Base-by-base conservation (phyloP, 2,329 filamentous ascomycete species). In the Hypoxylon sp. region DNA sequence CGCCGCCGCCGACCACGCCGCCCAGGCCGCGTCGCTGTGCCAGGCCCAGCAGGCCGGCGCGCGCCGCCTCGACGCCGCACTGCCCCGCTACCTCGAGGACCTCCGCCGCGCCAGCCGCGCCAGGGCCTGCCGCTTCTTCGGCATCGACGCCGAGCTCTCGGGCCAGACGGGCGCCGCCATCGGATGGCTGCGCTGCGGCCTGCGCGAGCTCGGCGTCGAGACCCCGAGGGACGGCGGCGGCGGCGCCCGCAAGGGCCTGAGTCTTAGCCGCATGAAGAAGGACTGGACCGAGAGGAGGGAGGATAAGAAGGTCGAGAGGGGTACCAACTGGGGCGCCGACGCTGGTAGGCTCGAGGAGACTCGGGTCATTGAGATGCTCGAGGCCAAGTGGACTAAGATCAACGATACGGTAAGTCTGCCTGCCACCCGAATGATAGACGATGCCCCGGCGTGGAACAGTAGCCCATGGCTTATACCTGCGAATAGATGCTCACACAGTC, bases 111-210 rank as follows among this genome's bases (percentile, higher is more conserved):
- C 90, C 0, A 87, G 91, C 37, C 84, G 91, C 48, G 94, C 90
- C 18, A 92, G 92, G 65, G 92, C 93, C 0, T 96, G 92, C 69
- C 84, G 95, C 1, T 97, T 98, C 72, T 88, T 97, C 54, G 95
- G 88, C 0, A 88, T 98, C 46, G 92, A 97, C 72, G 90, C 93
- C 1, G 95, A 99, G 69, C 72, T 92, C 9, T 86, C 86, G 1
- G 91, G 90, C 0, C 88, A 94, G 74, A 90, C 89, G 0, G 95
- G 93, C 1, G 88, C 88, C 48, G 95, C 86, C 0, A 90, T 99
- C 55, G 92, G 90, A 0, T 98, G 94, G 92, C 76, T 97, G 41
- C 81, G 86, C 37, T 92, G 89, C 5, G 93, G 89, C 0, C 84
- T 89, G 62, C 86, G 87, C 60, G 88, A 93, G 63, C 76, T 97